Percentiles rank a stretch among this genome's conserved stretches.
Conservation (phyloP, 1,284 basidiomycete species). For the Ustilago sp. region DNA sequence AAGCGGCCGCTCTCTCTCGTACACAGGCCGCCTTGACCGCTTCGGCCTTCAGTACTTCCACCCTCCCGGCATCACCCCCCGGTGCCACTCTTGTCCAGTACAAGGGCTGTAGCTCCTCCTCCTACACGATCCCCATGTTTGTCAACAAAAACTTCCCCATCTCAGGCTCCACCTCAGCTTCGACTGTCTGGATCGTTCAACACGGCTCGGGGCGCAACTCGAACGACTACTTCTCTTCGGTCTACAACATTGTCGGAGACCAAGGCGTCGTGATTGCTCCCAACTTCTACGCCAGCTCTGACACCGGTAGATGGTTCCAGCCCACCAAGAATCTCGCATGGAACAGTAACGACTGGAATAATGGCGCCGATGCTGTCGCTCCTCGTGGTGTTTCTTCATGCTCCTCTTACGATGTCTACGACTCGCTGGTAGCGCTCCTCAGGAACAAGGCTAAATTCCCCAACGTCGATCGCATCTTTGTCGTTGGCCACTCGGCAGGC, state of each 20-base stretch:
- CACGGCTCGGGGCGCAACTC: slow-evolving; percentile 49
- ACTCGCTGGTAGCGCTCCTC: slow-evolving; percentile 36
- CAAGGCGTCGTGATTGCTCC: slow-evolving; percentile 40
- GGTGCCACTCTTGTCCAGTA: slow-evolving; percentile 36
- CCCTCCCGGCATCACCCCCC: slow-evolving; percentile 15
- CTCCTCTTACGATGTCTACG: slow-evolving; percentile 55
- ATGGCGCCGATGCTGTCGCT: slow-evolving; percentile 38
- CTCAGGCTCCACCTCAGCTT: slow-evolving; percentile 11
- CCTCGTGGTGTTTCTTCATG: slow-evolving; percentile 20
- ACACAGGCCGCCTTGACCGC: not conserved
- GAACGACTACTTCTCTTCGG: slow-evolving; percentile 44
- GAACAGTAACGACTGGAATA: slow-evolving; percentile 31
- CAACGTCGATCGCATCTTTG: slow-evolving; percentile 33
- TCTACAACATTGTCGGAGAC: slow-evolving; percentile 43
- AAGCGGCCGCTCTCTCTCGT: slow-evolving; percentile 1
- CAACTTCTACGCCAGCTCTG: slow-evolving; percentile 32
- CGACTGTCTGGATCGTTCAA: slow-evolving; percentile 49
- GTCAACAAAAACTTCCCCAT: slow-evolving; percentile 47
- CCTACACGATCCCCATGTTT: slow-evolving; percentile 40
- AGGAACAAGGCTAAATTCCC: slow-evolving; percentile 42
- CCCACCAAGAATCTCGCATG: slow-evolving; percentile 27
- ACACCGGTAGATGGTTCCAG: slow-evolving; percentile 34
- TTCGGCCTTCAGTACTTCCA: not conserved
- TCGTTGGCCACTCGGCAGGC: slow-evolving; percentile 52
- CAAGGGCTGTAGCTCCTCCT: slow-evolving; percentile 18